Conservation (phyloP, 2,329 filamentous ascomycete species). For the Aspergillus sp. region DNA sequence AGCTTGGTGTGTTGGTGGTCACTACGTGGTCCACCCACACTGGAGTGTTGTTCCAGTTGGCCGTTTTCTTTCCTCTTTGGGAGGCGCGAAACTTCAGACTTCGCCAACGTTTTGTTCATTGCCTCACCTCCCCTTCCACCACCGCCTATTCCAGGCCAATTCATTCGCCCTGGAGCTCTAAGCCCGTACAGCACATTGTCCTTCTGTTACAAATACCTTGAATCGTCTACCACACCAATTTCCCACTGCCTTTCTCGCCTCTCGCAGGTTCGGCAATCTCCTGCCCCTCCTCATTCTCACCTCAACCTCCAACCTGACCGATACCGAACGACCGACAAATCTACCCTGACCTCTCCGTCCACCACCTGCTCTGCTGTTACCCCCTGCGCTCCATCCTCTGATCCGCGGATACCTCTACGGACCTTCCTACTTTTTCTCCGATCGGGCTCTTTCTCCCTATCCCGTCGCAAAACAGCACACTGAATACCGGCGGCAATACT, state of each 20-base stretch:
- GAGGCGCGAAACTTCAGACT: conserved; percentile 9
- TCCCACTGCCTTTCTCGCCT: not conserved
- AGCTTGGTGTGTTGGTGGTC: not conserved
- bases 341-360: conserved; percentile 10
- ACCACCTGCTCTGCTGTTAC: not conserved
- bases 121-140: not conserved
- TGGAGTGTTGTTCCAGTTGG: not conserved
- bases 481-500: conserved; percentile 1
- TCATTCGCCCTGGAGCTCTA: not conserved
- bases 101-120: conserved; percentile 1
- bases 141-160: not conserved
- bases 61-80: conserved; percentile 7
- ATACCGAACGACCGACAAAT: conserved; percentile 17
- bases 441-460: not conserved
- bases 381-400: not conserved
- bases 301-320: conserved; percentile 8
- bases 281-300: conserved; percentile 21
- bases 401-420: not conserved
- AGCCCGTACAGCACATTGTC: not conserved
- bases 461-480: not conserved
- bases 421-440: not conserved
- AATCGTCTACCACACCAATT: not conserved
- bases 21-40: conserved; percentile 6
- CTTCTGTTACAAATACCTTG: not conserved
- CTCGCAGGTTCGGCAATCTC: not conserved